Conservation (phyloP, 2,329 filamentous ascomycete genomes). For the Fusarium odoratissimum region DNA sequence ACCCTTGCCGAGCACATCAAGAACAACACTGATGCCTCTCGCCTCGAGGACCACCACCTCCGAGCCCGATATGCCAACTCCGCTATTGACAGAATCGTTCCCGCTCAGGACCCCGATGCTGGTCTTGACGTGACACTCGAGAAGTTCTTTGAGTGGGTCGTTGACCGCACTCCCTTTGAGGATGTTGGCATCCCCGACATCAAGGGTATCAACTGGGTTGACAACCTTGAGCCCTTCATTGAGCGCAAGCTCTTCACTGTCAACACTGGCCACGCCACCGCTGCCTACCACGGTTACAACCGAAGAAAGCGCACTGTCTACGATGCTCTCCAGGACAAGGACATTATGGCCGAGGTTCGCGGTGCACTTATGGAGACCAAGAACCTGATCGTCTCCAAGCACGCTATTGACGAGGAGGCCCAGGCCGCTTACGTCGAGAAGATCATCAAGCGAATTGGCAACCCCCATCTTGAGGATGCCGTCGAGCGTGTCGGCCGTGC, state of each 20-base stretch:
- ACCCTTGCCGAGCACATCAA: constrained; percentile 86
- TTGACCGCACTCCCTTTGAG: constrained; percentile 87
- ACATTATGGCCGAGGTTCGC: constrained; percentile 83
- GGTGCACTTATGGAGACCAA: constrained; percentile 88
- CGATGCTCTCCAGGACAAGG: constrained; percentile 84
- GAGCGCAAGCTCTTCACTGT: constrained; percentile 99
- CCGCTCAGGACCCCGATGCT: constrained; percentile 82
- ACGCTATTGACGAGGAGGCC: constrained; percentile 78
- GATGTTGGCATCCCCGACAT: constrained; percentile 75
- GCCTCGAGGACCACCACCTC: constrained; percentile 73
- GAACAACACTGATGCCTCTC: constrained; percentile 76
- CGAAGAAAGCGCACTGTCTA: constrained; percentile 88
- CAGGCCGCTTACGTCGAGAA: constrained; percentile 90
- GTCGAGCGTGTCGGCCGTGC: constrained; percentile 96
- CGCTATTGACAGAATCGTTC: constrained; percentile 97
- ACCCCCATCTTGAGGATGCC: constrained; percentile 90
- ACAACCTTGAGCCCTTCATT: constrained; percentile 92
- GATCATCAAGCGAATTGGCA: constrained; percentile 93
- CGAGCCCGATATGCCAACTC: constrained; percentile 96
- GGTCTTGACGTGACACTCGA: constrained; percentile 95
- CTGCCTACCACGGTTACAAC: constrained; percentile 94
- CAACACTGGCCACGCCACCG: constrained; percentile 97
- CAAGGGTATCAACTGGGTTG: constrained; percentile 91
- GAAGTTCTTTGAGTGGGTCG: constrained; percentile 99
- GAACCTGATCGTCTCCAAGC: constrained; percentile 85